Conservation (phyloP, 257 asterid species). For the Solanum bukasovii region DNA sequence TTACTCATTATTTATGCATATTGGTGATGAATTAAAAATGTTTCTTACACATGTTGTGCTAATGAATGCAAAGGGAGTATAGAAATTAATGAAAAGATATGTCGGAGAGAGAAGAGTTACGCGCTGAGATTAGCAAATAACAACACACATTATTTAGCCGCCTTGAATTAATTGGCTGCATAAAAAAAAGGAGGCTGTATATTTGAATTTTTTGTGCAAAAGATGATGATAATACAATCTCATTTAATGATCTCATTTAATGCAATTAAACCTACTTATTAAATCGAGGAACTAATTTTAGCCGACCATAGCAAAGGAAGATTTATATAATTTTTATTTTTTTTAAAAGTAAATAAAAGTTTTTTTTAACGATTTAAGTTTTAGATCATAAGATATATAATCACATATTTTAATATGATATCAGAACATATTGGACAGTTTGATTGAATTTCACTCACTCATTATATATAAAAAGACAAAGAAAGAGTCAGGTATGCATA, state of each 20-base stretch:
- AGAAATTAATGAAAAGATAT: neutral
- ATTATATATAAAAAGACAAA: neutral
- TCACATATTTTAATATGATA: too few relatives aligned
- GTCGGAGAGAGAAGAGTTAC: neutral
- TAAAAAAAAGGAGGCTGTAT: neutral
- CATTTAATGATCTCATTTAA: neutral
- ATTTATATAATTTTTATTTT: too few relatives aligned
- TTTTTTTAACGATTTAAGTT: too few relatives aligned
- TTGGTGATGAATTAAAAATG: neutral
- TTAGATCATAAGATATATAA: too few relatives aligned
- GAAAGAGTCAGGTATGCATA: neutral
- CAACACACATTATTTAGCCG: neutral
- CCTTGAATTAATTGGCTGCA: neutral
- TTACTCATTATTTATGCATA: neutral
- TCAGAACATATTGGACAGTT: too few relatives aligned
- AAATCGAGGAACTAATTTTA: neutral
- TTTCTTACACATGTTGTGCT: neutral
- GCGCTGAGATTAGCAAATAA: neutral
- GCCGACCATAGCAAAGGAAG: neutral
- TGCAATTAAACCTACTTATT: neutral
- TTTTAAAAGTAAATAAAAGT: too few relatives aligned
- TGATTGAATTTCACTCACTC: neutral
- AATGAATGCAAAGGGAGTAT: neutral
- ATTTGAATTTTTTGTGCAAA: neutral
- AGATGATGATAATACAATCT: neutral